These are phyloP conservation scores for Lepidium aucheri DNA, from an alignment of 345 rosid species.

Conservation along the genomic window DNA sequence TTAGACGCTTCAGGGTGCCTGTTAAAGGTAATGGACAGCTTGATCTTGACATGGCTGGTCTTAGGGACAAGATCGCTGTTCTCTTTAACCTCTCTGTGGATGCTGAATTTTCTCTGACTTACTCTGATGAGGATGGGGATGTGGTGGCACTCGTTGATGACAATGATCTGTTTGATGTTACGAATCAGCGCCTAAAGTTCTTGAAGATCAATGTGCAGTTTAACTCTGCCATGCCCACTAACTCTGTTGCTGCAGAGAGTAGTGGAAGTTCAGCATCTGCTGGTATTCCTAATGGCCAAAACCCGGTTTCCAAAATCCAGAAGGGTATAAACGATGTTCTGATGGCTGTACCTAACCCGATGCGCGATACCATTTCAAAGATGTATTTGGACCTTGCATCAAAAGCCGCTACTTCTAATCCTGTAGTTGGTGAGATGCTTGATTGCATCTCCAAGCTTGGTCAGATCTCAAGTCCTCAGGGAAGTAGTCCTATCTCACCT, in stretches of 20 bases:
- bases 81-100: constrained; percentile 53
- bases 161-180: constrained; percentile 60
- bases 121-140: constrained; percentile 91
- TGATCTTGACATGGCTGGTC: constrained; percentile 54
- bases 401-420: constrained; percentile 41
- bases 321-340: constrained; percentile 42
- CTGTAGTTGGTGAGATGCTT: constrained; percentile 24
- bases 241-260: constrained; percentile 31
- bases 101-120: constrained; percentile 52
- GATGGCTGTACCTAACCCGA: constrained; percentile 56
- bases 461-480: constrained; percentile 4
- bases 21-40: constrained; percentile 44
- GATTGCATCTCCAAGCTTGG: constrained; percentile 32
- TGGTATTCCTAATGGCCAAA: constrained; percentile 35
- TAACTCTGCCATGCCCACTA: constrained; percentile 26
- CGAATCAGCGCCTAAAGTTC: constrained; percentile 65
- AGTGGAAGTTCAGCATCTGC: constrained; percentile 50
- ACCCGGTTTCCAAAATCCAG: constrained; percentile 32
- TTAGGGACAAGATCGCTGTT: constrained; percentile 52
- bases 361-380: constrained; percentile 43
- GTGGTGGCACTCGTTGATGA: constrained; percentile 69
- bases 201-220: constrained; percentile 51
- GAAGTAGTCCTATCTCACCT: background rate
- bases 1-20: constrained; percentile 71
- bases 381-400: constrained; percentile 50